A percentile compares a stretch with the other conserved stretches of the same genome.
Evolutionary conservation across 2,329 filamentous ascomycete genomes (phyloP).

Genomic region (Colletotrichum orbiculare): DNA sequence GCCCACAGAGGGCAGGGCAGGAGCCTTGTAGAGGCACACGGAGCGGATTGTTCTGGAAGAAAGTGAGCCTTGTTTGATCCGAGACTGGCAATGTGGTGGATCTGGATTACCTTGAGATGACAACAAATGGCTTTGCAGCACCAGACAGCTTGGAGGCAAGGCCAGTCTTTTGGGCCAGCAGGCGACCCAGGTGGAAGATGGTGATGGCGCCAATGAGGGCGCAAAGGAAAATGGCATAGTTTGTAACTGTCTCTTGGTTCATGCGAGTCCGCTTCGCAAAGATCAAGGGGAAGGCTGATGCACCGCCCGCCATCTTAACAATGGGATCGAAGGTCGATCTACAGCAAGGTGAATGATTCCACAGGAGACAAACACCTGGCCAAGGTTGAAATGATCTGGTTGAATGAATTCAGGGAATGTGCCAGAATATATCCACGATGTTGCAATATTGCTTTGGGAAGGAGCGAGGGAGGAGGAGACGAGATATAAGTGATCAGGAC

Average conservation of each 20-base stretch:
- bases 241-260: slow-evolving; percentile 42
- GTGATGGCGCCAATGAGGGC: slow-evolving; percentile 28
- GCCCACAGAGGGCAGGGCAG: slow-evolving; percentile 39
- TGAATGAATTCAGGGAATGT: too few species aligned
- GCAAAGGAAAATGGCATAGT: slow-evolving; percentile 38
- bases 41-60: slow-evolving; percentile 23
- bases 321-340: too few species aligned
- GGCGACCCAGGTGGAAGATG: slow-evolving; percentile 29
- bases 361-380: neutral
- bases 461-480: too few species aligned
- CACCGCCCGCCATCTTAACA: slow-evolving; percentile 16
- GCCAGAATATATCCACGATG: too few species aligned
- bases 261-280: slow-evolving; percentile 37
- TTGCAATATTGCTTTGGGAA: too few species aligned
- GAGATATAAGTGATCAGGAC: too few species aligned
- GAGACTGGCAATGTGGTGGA: neutral
- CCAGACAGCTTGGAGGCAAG: slow-evolving; percentile 15
- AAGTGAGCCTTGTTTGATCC: too few species aligned
- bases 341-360: neutral
- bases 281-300: slow-evolving; percentile 11
- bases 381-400: too few species aligned
- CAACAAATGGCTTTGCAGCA: slow-evolving; percentile 24
- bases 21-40: slow-evolving; percentile 15
- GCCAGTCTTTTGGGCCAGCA: slow-evolving; percentile 24
- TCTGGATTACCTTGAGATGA: slow-evolving; percentile 26